Evolutionary conservation across 164 flowering plant species (phyloP), one percentile per base, ranked within the genome.

Genomic region (Malania oleifera): DNA sequence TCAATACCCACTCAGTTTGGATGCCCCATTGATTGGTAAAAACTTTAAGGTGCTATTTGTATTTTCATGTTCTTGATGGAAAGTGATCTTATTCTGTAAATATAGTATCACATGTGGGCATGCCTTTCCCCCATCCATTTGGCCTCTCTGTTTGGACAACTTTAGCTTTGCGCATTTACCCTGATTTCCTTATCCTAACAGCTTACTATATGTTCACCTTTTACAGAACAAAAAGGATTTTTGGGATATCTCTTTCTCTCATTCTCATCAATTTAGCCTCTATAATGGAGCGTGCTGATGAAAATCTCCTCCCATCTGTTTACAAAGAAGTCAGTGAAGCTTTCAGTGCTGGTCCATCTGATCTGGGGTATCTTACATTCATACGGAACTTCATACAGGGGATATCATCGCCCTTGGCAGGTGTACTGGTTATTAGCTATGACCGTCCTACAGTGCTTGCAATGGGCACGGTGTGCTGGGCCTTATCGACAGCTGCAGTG

Each of bases 261-360:
- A 73, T 93, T 54, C 89, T 93, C 40, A 87, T 93, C 72, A 93
- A 93, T 76, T 22, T 93, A 80, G 98, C 92, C 43, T 73, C 97
- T 27, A 79, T 93, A 57, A 87, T 93, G 97, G 98, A 93, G 75
- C 85, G 95, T 46, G 91, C 98, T 19, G 97, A 93, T 68, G 98
- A 93, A 67, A 87, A 87, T 76, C 95, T 93, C 47, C 89, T 89
- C 23, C 97, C 97, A 39, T 54, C 96, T 41, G 97, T 93, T 20
- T 89, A 93, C 82, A 89, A 87, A 78, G 98, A 89, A 86, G 92
- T 93, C 60, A 90, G 98, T 61, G 96, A 82, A 77, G 85, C 97
- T 46, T 90, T 89, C 62, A 65, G 63, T 49, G 91, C 81, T 11
- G 95, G 97, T 17, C 97, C 97, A 4, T 75, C 97, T 45, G 96